phyloP scores from a whole-genome alignment of 176 grass and related monocot species.

The Bonia amplexicaulis region DNA sequence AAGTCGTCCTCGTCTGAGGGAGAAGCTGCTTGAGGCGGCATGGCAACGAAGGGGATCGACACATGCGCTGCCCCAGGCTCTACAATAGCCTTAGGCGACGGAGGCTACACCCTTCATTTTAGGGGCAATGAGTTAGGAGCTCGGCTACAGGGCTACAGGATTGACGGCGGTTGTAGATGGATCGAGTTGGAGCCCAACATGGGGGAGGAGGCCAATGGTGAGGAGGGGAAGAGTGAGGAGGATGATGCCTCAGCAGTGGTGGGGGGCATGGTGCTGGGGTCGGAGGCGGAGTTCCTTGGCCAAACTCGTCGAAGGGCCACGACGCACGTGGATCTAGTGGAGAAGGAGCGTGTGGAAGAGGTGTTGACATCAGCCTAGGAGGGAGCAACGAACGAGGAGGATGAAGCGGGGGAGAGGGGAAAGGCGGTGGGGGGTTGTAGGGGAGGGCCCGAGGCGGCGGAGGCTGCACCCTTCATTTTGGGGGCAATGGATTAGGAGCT shows the following conservation, averaged over 20 bases:
- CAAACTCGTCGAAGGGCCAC: conserved; percentile 20
- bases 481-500: neutral
- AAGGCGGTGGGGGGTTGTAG: too few relatives aligned
- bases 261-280: conserved; percentile 18
- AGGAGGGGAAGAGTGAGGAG: conserved; percentile 13
- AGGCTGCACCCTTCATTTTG: conserved; percentile 1
- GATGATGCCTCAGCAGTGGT: neutral
- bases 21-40: neutral
- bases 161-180: conserved; percentile 27
- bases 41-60: conserved; percentile 32
- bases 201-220: conserved; percentile 16
- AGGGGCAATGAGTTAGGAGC: neutral
- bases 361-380: too few relatives aligned
- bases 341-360: too few relatives aligned
- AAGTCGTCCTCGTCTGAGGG: neutral
- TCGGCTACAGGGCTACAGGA: conserved; percentile 8
- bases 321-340: too few relatives aligned
- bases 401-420: too few relatives aligned
- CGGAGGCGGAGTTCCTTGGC: conserved; percentile 2
- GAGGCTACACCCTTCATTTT: neutral
- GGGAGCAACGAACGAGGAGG: too few relatives aligned
- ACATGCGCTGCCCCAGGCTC: neutral
- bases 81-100: neutral
- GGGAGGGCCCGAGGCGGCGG: too few relatives aligned
- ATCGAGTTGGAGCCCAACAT: conserved; percentile 31